phyloP scores from a whole-genome alignment of 176 grass and related monocot species.

The Olyra latifolia region DNA sequence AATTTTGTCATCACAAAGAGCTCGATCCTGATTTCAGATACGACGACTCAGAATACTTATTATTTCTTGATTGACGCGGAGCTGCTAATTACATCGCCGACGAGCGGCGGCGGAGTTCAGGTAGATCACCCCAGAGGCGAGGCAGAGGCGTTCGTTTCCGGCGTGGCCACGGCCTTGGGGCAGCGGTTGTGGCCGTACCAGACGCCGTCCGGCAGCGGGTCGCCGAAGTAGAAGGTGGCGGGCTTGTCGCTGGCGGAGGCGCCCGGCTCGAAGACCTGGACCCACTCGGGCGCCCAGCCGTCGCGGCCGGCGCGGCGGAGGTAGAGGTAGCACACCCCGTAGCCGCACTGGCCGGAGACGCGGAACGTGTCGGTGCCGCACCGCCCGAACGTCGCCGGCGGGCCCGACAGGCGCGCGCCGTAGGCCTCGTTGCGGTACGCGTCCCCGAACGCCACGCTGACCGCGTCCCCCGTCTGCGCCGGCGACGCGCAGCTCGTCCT shows the following conservation, averaged over 20 bases:
- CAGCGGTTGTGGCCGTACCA: slow-evolving; percentile 84
- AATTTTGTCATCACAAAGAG: too few relatives aligned
- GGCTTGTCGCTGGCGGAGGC: slow-evolving; percentile 3
- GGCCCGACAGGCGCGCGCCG: slow-evolving; percentile 51
- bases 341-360: slow-evolving; percentile 63
- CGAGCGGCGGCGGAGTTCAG: too few relatives aligned
- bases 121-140: not conserved
- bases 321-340: slow-evolving; percentile 91
- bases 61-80: too few relatives aligned
- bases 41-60: too few relatives aligned
- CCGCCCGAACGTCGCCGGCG: slow-evolving; percentile 42
- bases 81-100: too few relatives aligned
- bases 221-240: slow-evolving; percentile 67
- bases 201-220: slow-evolving; percentile 54
- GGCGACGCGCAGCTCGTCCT: slow-evolving; percentile 82
- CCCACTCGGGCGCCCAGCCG: slow-evolving; percentile 76
- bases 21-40: too few relatives aligned
- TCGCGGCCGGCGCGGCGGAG: slow-evolving; percentile 60
- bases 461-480: slow-evolving; percentile 49
- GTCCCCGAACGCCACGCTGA: slow-evolving; percentile 82
- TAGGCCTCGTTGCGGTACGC: slow-evolving; percentile 73
- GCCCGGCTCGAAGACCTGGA: slow-evolving; percentile 58
- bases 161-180: slow-evolving; percentile 15
- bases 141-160: not conserved
- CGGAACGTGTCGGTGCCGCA: slow-evolving; percentile 79